phyloP scores from a whole-genome alignment of 1,139 yeast genomes.

The Kodamaea ohmeri region DNA sequence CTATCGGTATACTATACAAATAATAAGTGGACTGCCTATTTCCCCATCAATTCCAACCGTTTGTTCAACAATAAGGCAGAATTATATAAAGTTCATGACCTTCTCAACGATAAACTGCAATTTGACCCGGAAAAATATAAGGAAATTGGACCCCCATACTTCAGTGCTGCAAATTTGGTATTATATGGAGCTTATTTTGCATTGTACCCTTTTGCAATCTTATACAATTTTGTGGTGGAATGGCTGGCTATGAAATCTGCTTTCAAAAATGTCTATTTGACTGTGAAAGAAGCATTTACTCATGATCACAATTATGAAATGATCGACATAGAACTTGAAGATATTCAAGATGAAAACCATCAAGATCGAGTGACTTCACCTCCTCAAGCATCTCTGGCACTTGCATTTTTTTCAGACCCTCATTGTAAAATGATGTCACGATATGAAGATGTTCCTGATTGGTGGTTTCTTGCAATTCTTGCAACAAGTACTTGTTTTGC shows the following conservation, averaged over 20 bases:
- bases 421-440: slow-evolving; percentile 54
- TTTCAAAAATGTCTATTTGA: slow-evolving; percentile 35
- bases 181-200: slow-evolving; percentile 58
- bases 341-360: too few species aligned
- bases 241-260: slow-evolving; percentile 46
- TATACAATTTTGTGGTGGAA: slow-evolving; percentile 44
- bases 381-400: slow-evolving; percentile 15
- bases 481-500: slow-evolving; percentile 50
- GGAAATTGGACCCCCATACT: slow-evolving; percentile 54
- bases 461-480: slow-evolving; percentile 52
- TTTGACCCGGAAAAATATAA: slow-evolving; percentile 43
- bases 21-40: slow-evolving; percentile 48
- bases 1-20: slow-evolving; percentile 51
- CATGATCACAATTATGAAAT: background rate
- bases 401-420: slow-evolving; percentile 40
- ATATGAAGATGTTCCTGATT: slow-evolving; percentile 62
- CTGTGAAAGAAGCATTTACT: slow-evolving; percentile 29
- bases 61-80: slow-evolving; percentile 50
- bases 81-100: slow-evolving; percentile 37
- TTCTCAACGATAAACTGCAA: slow-evolving; percentile 37
- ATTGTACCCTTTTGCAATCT: slow-evolving; percentile 53
- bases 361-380: background rate
- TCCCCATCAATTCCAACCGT: slow-evolving; percentile 53
- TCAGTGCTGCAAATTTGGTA: slow-evolving; percentile 53
- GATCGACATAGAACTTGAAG: background rate